Base-by-base conservation (phyloP, 2,329 filamentous ascomycete genomes). In the Rhynchosporium graminicola region DNA sequence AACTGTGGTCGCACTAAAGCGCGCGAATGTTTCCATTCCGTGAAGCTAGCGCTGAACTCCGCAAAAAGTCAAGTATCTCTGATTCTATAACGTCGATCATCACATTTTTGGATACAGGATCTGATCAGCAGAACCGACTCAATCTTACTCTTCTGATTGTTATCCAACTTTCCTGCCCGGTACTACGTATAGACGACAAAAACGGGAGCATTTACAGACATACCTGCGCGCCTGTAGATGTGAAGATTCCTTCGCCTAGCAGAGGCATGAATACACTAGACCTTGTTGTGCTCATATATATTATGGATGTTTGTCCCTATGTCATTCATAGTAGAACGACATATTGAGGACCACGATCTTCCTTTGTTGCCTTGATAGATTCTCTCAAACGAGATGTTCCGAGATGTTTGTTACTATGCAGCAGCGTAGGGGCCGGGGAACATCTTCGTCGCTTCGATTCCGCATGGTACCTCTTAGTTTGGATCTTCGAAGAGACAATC, bases 1-100 rank as follows among this genome's bases (percentile, higher is more conserved):
- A 80, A 80, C 45, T 78, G 74, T 0, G 78, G 78, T 0, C 77
- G 73, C 38, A 80, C 69, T 4, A 79, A 69, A 5, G 75, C 73
- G 0, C 77, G 69, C 2, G 76, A 77, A 29, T 59, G 57, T 46
- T 46, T 46, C 43, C 43, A 46, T 20, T 43, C 13, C 8, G 36
- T 40, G 36, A 20, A 20, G 20, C 20, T 20, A 20, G 20, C 20
- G 20, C 20, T 20, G 20, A 20, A 20, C 20, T 20, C 20, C 20
- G 20, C 20, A 20, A 20, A 20, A 20, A 1, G 1, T 20, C 20
- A 20, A 20, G 20, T 20, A 20, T 20, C 20, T 20, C 20, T 20
- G 20, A 1, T 20, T 20, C 20, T 20, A 1, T 20, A 20, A 20
- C 20, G 20, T 20, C 20, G 20, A 20, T 20, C 20, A 20, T 20